Evolutionary conservation across 225 moss, liverwort and hornwort species (phyloP).

Genomic region (Rhytidiadelphus loreus): DNA sequence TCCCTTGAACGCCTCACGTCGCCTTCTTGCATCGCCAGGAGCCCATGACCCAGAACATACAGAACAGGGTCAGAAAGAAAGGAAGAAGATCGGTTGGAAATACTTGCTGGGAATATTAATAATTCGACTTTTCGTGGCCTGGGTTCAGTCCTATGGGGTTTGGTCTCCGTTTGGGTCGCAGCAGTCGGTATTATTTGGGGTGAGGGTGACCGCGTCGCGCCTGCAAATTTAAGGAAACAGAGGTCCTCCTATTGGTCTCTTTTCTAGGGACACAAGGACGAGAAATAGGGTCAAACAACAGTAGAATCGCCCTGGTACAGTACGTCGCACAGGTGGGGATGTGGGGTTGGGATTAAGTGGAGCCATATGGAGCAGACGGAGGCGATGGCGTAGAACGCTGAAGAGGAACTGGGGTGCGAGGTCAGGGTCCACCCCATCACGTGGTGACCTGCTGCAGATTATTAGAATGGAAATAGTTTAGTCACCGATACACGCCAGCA

Average conservation of each 20-base stretch:
- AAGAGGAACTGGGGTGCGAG: neutral
- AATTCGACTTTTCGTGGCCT: neutral
- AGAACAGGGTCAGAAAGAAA: neutral
- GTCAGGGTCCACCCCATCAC: neutral
- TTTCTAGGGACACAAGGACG: neutral
- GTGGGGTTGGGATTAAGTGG: neutral
- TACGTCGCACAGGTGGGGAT: neutral
- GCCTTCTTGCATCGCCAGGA: neutral
- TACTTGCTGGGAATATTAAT: neutral
- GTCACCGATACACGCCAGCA: neutral
- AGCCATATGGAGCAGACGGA: neutral
- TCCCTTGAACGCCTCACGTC: neutral
- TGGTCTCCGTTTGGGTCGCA: neutral
- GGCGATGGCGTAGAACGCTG: neutral
- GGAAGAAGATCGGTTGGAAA: neutral
- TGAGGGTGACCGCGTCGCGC: neutral
- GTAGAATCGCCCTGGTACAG: too few relatives aligned
- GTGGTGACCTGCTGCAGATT: neutral
- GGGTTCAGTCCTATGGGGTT: neutral
- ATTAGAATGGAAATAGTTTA: neutral
- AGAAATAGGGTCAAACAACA: neutral
- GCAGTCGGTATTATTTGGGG: neutral
- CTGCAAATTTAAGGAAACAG: neutral
- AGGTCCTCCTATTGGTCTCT: neutral
- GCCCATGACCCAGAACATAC: neutral